Percentiles rank a stretch among this genome's conserved stretches.
These are phyloP conservation scores for Sugiyamaella qingdaonensis DNA, from an alignment of 805 yeast genomes.

Conservation along the genomic window DNA sequence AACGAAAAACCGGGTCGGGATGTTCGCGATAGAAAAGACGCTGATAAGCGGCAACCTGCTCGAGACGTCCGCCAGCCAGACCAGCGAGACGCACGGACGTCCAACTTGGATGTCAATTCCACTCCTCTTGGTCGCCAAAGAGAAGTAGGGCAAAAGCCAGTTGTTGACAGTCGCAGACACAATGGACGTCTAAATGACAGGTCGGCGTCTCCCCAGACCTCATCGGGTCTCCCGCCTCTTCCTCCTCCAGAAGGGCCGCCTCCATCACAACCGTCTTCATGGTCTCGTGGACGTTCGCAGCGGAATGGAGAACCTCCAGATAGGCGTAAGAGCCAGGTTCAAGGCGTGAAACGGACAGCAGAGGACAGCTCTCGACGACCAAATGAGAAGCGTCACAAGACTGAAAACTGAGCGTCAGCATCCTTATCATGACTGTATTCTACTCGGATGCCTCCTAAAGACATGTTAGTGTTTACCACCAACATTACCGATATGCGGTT, in stretches of 20 bases:
- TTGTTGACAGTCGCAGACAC: not conserved
- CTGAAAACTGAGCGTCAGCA: not conserved
- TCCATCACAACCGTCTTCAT: not conserved
- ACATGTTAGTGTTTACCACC: no score
- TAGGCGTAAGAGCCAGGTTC: not conserved
- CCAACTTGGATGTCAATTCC: slow-evolving; percentile 2
- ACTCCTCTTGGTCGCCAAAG: slow-evolving; percentile 7
- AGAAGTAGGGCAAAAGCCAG: not conserved
- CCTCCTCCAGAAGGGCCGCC: slow-evolving; percentile 3
- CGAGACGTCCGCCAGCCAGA: slow-evolving; percentile 6
- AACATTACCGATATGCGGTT: no score
- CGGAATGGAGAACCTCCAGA: not conserved
- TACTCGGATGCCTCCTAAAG: no score
- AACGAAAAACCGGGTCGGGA: not conserved
- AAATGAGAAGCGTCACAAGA: slow-evolving; percentile 1
- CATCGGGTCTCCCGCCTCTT: not conserved
- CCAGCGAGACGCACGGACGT: not conserved
- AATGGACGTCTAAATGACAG: not conserved
- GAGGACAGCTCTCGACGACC: not conserved
- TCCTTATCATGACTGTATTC: no score
- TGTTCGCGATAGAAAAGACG: not conserved
- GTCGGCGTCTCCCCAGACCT: not conserved
- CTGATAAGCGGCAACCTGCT: not conserved
- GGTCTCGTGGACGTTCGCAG: not conserved
- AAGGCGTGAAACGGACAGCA: not conserved